Base-by-base conservation (phyloP, 2,329 filamentous ascomycete species). In the Neonectria sp. region DNA sequence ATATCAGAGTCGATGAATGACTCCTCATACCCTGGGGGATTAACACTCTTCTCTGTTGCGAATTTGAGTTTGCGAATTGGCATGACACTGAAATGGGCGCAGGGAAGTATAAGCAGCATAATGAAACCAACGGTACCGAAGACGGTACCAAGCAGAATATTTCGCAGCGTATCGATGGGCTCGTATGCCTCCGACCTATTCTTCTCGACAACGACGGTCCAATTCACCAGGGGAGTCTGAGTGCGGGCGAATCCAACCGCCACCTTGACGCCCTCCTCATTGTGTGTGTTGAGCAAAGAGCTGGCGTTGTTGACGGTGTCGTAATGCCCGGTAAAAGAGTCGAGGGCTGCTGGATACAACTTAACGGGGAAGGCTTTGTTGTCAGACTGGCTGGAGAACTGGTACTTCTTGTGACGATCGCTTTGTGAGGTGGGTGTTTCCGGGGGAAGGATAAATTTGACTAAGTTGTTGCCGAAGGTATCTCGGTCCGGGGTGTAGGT, bases 191-290 rank as follows among this genome's bases (percentile, higher is more conserved):
- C 95, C 25, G 79, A 79, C 69, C 90, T 89, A 3, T 89, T 85
- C 79, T 96, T 91, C 77, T 97, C 95, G 1, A 97, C 88, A 3
- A 97, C 75, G 4, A 98, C 83, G 6, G 93, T 90, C 95, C 95
- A 98, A 75, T 95, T 89, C 8, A 93, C 93, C 59, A 97, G 81
- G 0, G 82, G 78, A 6, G 87, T 93, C 60, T 88, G 86, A 0
- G 93, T 90, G 12, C 92, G 86, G 8, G 93, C 93, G 75, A 91
- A 95, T 25, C 95, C 95, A n/a, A 95, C 91, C 12, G 94, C 92
- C 1, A 98, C 93, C 4, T 81, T 78, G 11, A 86, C 79, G 0
- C 87, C 88, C 69, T 94, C 85, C 74, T 97, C 94, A 72, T 97
- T 97, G 9, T 79, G 84, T 0, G 93, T 92, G 12, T 89, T 88